Evolutionary conservation across 345 rosid genomes (phyloP).

Genomic region (Turritis glabra): DNA sequence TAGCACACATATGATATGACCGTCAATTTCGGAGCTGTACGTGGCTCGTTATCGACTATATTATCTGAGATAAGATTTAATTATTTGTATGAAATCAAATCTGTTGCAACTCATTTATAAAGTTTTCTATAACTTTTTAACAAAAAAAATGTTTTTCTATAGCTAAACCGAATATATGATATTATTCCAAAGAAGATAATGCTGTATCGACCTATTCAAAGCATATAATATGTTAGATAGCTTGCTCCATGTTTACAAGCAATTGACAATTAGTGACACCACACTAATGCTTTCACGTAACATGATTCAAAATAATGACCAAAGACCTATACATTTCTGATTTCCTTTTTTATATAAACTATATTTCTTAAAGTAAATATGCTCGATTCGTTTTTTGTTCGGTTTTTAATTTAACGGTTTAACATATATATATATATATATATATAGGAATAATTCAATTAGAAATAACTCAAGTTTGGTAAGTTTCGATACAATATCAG

Average conservation of each 20-base stretch:
- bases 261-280: slow-evolving; percentile 27
- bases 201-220: slow-evolving; percentile 1
- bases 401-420: not conserved
- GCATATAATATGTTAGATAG: slow-evolving; percentile 9
- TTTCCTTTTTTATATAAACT: not conserved
- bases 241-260: slow-evolving; percentile 39
- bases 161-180: not conserved
- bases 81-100: not conserved
- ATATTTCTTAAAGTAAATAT: not conserved
- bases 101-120: slow-evolving; percentile 8
- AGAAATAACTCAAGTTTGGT: not conserved
- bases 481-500: not conserved
- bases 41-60: slow-evolving; percentile 9
- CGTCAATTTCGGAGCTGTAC: slow-evolving; percentile 6
- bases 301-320: slow-evolving; percentile 3
- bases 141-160: too few relatives aligned
- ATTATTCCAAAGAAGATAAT: not conserved
- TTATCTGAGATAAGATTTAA: not conserved
- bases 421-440: too few relatives aligned
- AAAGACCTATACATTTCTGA: not conserved
- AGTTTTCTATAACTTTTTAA: too few relatives aligned
- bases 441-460: not conserved
- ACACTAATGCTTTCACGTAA: slow-evolving; percentile 34
- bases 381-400: not conserved
- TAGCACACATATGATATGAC: slow-evolving; percentile 14